Evolutionary conservation across 306 rosid species (phyloP).

Genomic region (Cicer judaicum): DNA sequence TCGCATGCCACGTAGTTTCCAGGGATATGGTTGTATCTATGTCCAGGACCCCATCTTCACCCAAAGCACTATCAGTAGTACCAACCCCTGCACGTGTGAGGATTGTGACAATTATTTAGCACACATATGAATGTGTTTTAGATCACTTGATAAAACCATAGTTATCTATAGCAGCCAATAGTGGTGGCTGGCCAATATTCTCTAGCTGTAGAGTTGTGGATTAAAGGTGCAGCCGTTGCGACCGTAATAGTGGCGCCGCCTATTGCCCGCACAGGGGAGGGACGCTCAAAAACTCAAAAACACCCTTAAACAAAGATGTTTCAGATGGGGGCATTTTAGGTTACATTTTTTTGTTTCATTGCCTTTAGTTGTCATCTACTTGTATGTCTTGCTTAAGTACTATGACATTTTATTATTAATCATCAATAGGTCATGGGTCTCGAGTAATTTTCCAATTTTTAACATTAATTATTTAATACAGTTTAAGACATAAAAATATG

Average conservation of each 20-base stretch:
- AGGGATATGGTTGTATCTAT: slow-evolving; percentile 82
- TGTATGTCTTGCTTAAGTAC: not conserved
- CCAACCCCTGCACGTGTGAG: slow-evolving; percentile 73
- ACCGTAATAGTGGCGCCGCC: not conserved
- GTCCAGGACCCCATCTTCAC: slow-evolving; percentile 83
- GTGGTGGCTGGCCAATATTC: not conserved
- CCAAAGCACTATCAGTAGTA: slow-evolving; percentile 79
- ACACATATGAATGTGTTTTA: not conserved
- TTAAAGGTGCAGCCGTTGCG: not conserved
- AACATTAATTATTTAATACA: not conserved
- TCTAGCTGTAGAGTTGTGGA: not conserved
- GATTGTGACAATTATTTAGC: slow-evolving; percentile 28
- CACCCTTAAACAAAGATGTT: not conserved
- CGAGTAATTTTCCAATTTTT: not conserved
- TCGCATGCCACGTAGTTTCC: slow-evolving; percentile 92
- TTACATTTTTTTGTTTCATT: not conserved
- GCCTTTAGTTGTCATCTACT: not conserved
- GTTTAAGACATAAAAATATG: not conserved
- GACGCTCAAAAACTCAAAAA: not conserved
- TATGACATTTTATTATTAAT: not conserved
- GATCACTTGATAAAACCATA: slow-evolving; percentile 2
- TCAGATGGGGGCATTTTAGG: not conserved
- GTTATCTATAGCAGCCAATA: not conserved
- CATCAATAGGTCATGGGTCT: not conserved
- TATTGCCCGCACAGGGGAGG: too few relatives aligned